These are phyloP conservation scores for Amylostereum chailletii DNA, from an alignment of 1,284 basidiomycete genomes.

Conservation along the genomic window DNA sequence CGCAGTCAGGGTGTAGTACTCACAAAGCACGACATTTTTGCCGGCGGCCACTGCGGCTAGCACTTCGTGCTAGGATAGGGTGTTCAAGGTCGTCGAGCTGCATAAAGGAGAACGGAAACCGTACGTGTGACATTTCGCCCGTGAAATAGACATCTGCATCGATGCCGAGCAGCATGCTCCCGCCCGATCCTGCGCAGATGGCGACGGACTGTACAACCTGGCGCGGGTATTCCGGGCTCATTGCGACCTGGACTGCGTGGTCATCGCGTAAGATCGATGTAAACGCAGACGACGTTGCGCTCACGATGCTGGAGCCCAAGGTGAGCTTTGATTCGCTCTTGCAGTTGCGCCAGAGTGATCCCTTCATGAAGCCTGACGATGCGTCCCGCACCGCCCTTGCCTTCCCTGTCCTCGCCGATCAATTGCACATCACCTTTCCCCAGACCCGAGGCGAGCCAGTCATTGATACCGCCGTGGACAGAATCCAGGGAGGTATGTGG, in stretches of 20 bases:
- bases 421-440: constrained; percentile 23
- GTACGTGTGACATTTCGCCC: constrained; percentile 86
- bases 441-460: constrained; percentile 51
- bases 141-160: constrained; percentile 81
- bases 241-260: constrained; percentile 68
- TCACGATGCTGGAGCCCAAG: constrained; percentile 23
- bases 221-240: constrained; percentile 26
- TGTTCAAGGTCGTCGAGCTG: constrained; percentile 7
- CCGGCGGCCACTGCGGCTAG: constrained; percentile 68
- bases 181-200: constrained; percentile 83
- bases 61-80: constrained; percentile 64
- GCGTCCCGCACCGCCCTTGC: constrained; percentile 49
- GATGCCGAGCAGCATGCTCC: constrained; percentile 59
- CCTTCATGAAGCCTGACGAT: constrained; percentile 53
- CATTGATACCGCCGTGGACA: constrained; percentile 79
- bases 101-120: constrained; percentile 16
- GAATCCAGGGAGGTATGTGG: constrained; percentile 86
- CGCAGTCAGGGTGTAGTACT: constrained; percentile 8
- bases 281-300: neutral
- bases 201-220: constrained; percentile 44
- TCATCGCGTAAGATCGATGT: constrained; percentile 7
- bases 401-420: constrained; percentile 19
- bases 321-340: constrained; percentile 60
- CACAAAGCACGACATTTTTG: constrained; percentile 73
- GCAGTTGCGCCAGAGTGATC: constrained; percentile 49